Evolutionary conservation across 768 basidiomycete species (phyloP).

Genomic region (Boletus insuetus): DNA sequence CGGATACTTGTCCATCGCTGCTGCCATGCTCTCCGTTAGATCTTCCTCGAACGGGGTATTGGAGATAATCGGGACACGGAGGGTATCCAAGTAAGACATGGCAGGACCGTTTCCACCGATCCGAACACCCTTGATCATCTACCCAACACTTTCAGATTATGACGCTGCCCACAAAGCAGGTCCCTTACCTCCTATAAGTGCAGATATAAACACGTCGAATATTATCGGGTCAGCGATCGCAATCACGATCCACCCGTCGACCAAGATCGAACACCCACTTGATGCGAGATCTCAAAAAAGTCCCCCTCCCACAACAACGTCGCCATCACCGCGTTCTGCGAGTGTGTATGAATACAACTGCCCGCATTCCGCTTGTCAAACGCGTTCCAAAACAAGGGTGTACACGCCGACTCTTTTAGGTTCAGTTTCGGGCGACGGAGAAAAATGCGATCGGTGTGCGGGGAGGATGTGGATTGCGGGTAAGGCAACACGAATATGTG

Average conservation of each 20-base stretch:
- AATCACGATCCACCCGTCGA: neutral
- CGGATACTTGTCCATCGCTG: constrained; percentile 77
- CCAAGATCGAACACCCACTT: constrained; percentile 39
- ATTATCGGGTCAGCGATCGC: neutral
- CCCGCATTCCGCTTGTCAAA: constrained; percentile 77
- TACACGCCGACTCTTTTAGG: constrained; percentile 85
- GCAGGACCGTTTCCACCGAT: constrained; percentile 73
- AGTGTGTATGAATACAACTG: constrained; percentile 90
- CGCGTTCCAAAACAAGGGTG: constrained; percentile 90
- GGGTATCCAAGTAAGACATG: constrained; percentile 80
- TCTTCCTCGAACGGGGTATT: constrained; percentile 92
- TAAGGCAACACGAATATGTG: constrained; percentile 89
- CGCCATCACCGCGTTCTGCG: constrained; percentile 87
- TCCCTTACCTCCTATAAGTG: constrained; percentile 36
- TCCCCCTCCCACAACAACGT: constrained; percentile 73
- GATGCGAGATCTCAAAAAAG: constrained; percentile 79
- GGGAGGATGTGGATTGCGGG: constrained; percentile 56
- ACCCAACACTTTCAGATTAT: neutral
- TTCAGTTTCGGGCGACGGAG: constrained; percentile 68
- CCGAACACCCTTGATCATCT: constrained; percentile 94
- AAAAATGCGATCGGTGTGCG: constrained; percentile 69
- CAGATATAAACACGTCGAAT: neutral
- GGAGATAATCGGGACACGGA: constrained; percentile 84
- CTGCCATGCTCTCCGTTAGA: constrained; percentile 83
- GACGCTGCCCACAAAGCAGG: neutral